These are phyloP conservation scores for Cinchona pubescens DNA, from an alignment of 257 asterid genomes.

Conservation along the genomic window DNA sequence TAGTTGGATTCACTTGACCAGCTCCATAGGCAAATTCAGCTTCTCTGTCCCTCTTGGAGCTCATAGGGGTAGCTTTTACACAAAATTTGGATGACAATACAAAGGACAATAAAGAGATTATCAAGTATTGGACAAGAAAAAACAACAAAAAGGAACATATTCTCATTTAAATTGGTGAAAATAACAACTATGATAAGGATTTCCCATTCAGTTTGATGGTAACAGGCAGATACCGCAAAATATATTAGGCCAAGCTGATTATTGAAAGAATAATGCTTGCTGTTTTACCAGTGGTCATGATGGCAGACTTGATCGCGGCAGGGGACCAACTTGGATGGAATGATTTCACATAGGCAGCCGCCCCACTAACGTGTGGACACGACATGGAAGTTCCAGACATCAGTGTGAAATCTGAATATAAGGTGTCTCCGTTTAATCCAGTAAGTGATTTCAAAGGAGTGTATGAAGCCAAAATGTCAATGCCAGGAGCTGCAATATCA, in stretches of 20 bases:
- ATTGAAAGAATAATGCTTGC: not conserved
- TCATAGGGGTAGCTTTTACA: slow-evolving; percentile 61
- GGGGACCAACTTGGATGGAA: slow-evolving; percentile 84
- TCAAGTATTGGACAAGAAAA: not conserved
- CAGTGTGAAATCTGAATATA: slow-evolving; percentile 58
- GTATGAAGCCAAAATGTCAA: slow-evolving; percentile 83
- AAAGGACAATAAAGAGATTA: not conserved
- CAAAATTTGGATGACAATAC: not conserved
- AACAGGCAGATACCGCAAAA: not conserved
- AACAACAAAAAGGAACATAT: not conserved
- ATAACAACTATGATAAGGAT: not conserved
- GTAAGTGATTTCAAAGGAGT: slow-evolving; percentile 69
- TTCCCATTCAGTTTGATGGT: not conserved
- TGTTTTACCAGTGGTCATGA: slow-evolving; percentile 71
- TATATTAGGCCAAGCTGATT: not conserved
- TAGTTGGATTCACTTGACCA: slow-evolving; percentile 68
- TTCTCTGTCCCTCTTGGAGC: slow-evolving; percentile 51
- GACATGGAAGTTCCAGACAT: slow-evolving; percentile 98
- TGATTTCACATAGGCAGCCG: slow-evolving; percentile 84
- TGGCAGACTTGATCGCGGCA: slow-evolving; percentile 81
- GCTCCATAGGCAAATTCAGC: slow-evolving; percentile 88
- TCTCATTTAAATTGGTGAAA: not conserved
- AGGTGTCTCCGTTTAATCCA: slow-evolving; percentile 65
- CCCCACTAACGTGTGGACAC: slow-evolving; percentile 84
- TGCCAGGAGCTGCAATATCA: slow-evolving; percentile 86